Base-by-base conservation (phyloP, 1,139 yeast genomes). In the Yamadazyma sp. region DNA sequence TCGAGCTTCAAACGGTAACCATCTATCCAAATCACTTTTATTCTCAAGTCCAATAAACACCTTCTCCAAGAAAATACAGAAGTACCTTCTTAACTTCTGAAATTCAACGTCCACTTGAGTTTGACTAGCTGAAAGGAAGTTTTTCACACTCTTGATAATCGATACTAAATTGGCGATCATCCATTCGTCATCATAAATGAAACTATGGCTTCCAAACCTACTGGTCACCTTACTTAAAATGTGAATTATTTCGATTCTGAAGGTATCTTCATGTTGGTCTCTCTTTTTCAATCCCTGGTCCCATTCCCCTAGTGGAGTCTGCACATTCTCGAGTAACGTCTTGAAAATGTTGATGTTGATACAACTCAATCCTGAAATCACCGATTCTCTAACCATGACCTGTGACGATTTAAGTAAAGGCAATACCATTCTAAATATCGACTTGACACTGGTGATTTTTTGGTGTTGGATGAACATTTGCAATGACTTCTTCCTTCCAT, bases 371-470 rank as follows among this genome's bases (percentile, higher is more conserved):
- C 97, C 97, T 1, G 83, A 69, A 21, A 89, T 88, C 11, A 89
- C 82, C 0, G 97, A 92, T 49, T 90, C 96, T 43, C 88, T 73
- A 6, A 92, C 79, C 52, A 82, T 73, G 1, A 78, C 72, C 46
- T 87, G 89, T 6, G 81, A 80, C 0, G 89, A 81, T 26, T 78
- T 82, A 37, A 94, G 63, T 24, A 92, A 64, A 0, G 97, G 97
- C 29, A 88, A 66, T 0, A 89, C 94, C 85, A 92, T 82, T 40
- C 86, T 74, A 62, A 94, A 94, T 2, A 94, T 82, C 0, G 96
- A 84, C 46, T 86, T 82, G 0, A 96, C 97, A 46, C 97, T 87
- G 0, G 96, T 90, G 38, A 94, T 90, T 37, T 88, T 83, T 54
- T 89, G 96, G 53, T 87, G 95, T 50, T 88, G 96, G 34, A 87